Evolutionary conservation across 495 filamentous ascomycete species (phyloP).

Genomic region (Sordaria brevicollis): DNA sequence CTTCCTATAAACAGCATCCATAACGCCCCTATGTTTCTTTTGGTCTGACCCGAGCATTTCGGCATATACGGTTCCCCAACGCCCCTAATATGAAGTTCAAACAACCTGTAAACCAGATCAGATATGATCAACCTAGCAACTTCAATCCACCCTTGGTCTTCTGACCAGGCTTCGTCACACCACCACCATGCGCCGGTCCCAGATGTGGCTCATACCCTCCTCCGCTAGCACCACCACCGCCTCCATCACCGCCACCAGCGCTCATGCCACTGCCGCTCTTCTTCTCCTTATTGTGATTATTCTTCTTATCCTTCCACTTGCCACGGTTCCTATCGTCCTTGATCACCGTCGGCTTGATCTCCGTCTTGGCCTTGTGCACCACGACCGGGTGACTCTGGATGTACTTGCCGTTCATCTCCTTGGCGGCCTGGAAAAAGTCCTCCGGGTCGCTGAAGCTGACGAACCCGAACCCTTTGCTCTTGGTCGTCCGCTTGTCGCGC

Average conservation of each 20-base stretch:
- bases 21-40: neutral
- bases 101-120: neutral
- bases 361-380: constrained; percentile 77
- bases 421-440: constrained; percentile 86
- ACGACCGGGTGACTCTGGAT: constrained; percentile 92
- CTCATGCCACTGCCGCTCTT: constrained; percentile 24
- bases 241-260: constrained; percentile 15
- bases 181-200: constrained; percentile 44
- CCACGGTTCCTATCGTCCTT: constrained; percentile 30
- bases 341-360: constrained; percentile 60
- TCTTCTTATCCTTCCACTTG: constrained; percentile 25
- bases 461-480: constrained; percentile 93
- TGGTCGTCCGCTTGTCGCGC: constrained; percentile 87
- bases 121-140: constrained; percentile 55
- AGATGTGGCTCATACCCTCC: constrained; percentile 32
- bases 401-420: constrained; percentile 99
- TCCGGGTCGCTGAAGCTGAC: constrained; percentile 92
- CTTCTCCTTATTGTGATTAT: constrained; percentile 18
- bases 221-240: constrained; percentile 12
- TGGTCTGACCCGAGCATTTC: neutral
- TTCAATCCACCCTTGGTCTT: constrained; percentile 74
- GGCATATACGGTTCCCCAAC: neutral
- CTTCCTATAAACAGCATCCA: neutral
- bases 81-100: neutral
- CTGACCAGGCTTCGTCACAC: constrained; percentile 64